Evolutionary conservation across 2,329 filamentous ascomycete species (phyloP), one percentile per base, ranked within the genome.

Genomic region (Colletotrichum sojae): DNA sequence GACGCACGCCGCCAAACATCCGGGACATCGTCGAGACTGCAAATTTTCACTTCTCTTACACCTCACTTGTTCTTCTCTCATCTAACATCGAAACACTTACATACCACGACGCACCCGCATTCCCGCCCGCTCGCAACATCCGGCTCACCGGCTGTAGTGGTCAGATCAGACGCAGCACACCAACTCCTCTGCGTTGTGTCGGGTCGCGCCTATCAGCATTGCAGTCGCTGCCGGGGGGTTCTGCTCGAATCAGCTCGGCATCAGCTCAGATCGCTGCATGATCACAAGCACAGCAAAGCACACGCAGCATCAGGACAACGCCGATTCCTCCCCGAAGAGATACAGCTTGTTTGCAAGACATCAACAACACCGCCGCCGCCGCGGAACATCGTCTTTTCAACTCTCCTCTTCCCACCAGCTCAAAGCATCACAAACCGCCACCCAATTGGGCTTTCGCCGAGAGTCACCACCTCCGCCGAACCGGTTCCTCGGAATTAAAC

Each of bases 401-500:
- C 27, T 40, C 51, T 55, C 36, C 40, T 20, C 40, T 53, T 20
- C 18, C 58, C n/a, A 20, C 9, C 18, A 52, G 27, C n/a, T 5
- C 18, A 58, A 48, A n/a, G 46, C 25, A 4, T 46, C 43, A 31
- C 20, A 3, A 18, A 22, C 20, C 20, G 6, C 46, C 67, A 55
- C 20, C 31, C 46, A 10, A 10, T 36, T 36, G 8, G 31, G 31
- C 18, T 59, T 45, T 20, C 54, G 62, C 67, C 67, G 67, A 69
- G 66, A 55, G 22, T 64, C 54, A 64, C 40, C 48, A 60, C 60
- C 27, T 59, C 5, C 55, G 55, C 67, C 67, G 67, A 69, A 69
- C 67, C 67, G 36, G 12, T 27, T 39, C 49, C 67, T 69, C 67
- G 67, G 67, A 69, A 61, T 52, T 69, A 69, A 62, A 62, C 59